Percentiles rank a stretch among this genome's conserved stretches.
These are phyloP conservation scores for Quercus suber DNA, from an alignment of 306 rosid genomes.

Conservation along the genomic window DNA sequence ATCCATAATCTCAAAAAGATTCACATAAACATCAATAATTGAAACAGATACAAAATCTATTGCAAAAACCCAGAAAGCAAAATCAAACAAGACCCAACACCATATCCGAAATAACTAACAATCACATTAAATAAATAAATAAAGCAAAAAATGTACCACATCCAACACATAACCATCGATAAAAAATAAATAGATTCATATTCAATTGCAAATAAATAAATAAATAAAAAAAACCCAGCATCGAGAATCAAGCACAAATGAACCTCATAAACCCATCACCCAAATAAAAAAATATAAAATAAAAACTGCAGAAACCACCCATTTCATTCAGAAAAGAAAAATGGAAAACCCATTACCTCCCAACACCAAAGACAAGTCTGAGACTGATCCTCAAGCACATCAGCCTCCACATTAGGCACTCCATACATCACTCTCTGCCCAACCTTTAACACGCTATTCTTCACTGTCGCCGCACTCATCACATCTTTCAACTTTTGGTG, in stretches of 20 bases:
- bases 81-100: too few relatives aligned
- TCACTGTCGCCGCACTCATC: constrained; percentile 51
- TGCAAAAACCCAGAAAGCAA: too few relatives aligned
- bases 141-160: too few relatives aligned
- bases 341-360: constrained; percentile 56
- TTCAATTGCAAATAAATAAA: too few relatives aligned
- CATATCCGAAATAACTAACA: too few relatives aligned
- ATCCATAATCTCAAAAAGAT: neutral
- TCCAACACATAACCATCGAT: too few relatives aligned
- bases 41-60: neutral
- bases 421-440: constrained; percentile 87
- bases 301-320: too few relatives aligned
- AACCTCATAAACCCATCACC: neutral
- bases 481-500: constrained; percentile 27
- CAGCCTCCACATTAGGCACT: constrained; percentile 74
- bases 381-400: constrained; percentile 77
- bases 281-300: too few relatives aligned
- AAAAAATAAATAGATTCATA: too few relatives aligned
- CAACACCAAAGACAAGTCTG: constrained; percentile 89
- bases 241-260: neutral
- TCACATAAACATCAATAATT: neutral
- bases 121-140: too few relatives aligned
- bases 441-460: constrained; percentile 55
- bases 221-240: too few relatives aligned
- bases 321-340: neutral